Evolutionary conservation across 2,329 filamentous ascomycete genomes (phyloP), one percentile per base, ranked within the genome.

Genomic region (Pestalotiopsis sp.): DNA sequence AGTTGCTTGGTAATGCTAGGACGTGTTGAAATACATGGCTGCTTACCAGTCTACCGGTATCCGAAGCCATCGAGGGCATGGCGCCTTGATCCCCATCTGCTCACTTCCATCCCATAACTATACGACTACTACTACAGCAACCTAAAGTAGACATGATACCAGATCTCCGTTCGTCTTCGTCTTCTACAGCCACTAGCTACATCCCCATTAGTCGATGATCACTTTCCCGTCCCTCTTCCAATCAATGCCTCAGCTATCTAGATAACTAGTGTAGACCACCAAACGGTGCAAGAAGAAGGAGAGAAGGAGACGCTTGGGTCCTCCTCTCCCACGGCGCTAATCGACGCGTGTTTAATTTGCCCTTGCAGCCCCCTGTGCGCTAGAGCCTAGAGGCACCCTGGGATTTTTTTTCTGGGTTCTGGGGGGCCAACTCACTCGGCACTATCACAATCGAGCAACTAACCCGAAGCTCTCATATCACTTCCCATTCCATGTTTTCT

Each of bases 331-430:
- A 64, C 31, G n/a, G 36, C 68, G 66, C 69, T 73, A 73, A 73
- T 68, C 71, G 74, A 78, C 75, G 78, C 77, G 78, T 77, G 76
- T 78, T 77, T 77, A 80, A 81, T 81, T 81, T 80, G 75, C 73
- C 58, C 72, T 73, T 71, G 70, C 75, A 77, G 31, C 31, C 59
- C 36, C 59, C 36, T 52, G 45, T 52, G 45, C 45, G 45, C 45
- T 52, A 52, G 31, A 27, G 27, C 27, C 59, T 62, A 62, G 59
- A 75, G 68, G 68, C 64, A 69, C 49, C 68, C 66, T 64, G 64
- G 66, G 45, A 52, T 52, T 38, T 70, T 31, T 62, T 36, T 64
- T 36, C 52, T 59, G 36, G 64, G 17, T 36, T 36, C 31, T 36
- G 27, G 36, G 14, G 45, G 45, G 14, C 45, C 56, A 56, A 14